phyloP scores from a whole-genome alignment of 441 rosid genomes.

The Adansonia madagascariensis region DNA sequence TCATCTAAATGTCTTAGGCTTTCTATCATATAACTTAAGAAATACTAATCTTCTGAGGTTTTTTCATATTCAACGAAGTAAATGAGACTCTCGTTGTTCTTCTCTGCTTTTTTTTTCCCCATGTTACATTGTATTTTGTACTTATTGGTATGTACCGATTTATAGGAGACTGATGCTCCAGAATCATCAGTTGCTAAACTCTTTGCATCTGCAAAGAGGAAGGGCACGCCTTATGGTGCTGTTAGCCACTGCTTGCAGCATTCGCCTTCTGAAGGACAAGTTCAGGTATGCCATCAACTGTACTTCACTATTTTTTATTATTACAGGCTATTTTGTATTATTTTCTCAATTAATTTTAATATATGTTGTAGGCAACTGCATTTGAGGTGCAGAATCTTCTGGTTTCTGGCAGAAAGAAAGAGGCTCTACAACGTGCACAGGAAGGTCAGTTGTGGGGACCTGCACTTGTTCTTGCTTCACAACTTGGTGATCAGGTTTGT shows the following conservation, averaged over 20 bases:
- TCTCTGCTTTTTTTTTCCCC: not conserved
- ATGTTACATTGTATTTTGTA: constrained; percentile 19
- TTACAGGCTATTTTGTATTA: constrained; percentile 17
- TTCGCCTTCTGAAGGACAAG: constrained; percentile 84
- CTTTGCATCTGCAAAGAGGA: constrained; percentile 74
- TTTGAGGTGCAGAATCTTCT: constrained; percentile 91
- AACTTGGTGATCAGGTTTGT: constrained; percentile 92
- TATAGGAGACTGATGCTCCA: constrained; percentile 77
- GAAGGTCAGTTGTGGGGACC: constrained; percentile 99
- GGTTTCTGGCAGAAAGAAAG: constrained; percentile 89
- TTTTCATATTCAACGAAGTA: not conserved
- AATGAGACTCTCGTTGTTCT: constrained; percentile 4
- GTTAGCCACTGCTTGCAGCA: constrained; percentile 73
- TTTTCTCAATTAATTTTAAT: constrained; percentile 34
- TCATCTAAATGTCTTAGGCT: constrained; percentile 6
- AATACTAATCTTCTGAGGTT: not conserved
- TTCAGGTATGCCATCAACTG: constrained; percentile 54
- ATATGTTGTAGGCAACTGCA: constrained; percentile 73
- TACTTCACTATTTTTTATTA: constrained; percentile 15
- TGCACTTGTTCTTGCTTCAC: constrained; percentile 94
- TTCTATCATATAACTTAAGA: constrained; percentile 1
- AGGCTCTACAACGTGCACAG: constrained; percentile 85
- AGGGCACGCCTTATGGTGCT: constrained; percentile 57
- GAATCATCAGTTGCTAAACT: constrained; percentile 97
- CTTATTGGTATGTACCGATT: constrained; percentile 25